phyloP scores from a whole-genome alignment of 176 grass and related monocot species.

The Raddia distichophylla region DNA sequence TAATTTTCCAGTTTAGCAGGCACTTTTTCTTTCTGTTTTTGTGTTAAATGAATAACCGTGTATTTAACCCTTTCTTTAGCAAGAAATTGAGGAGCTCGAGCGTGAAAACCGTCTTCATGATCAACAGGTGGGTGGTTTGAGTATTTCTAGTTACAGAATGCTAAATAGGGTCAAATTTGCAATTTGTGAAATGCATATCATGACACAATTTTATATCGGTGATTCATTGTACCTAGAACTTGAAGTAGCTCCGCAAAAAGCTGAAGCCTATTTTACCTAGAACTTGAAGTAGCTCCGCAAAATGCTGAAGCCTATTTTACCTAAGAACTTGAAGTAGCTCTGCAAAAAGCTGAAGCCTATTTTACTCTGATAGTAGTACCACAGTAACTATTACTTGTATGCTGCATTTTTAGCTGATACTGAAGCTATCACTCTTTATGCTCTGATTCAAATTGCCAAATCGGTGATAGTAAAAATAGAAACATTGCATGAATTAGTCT shows the following conservation, averaged over 20 bases:
- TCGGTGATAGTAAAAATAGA: background rate
- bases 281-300: too few species aligned
- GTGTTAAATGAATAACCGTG: constrained; percentile 26
- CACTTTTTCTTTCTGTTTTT: constrained; percentile 22
- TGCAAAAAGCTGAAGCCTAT: constrained; percentile 5
- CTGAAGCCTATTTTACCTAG: too few species aligned
- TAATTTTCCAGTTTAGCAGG: constrained; percentile 48
- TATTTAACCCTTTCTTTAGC: constrained; percentile 47
- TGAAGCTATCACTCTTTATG: constrained; percentile 18
- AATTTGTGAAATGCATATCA: constrained; percentile 3
- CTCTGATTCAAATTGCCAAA: constrained; percentile 4
- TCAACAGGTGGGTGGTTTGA: constrained; percentile 70
- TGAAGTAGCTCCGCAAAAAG: background rate
- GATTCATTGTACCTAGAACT: background rate
- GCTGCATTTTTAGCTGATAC: constrained; percentile 10
- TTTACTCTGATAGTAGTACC: background rate
- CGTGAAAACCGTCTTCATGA: constrained; percentile 88
- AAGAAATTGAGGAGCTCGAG: constrained; percentile 99
- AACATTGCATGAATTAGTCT: background rate
- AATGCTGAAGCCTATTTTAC: background rate
- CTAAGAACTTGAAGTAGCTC: too few species aligned
- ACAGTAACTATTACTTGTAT: constrained; percentile 19
- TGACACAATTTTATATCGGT: background rate
- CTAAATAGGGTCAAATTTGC: constrained; percentile 4
- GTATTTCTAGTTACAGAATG: constrained; percentile 16